These are phyloP conservation scores for Lecanoromycetidae sp. DNA, from an alignment of 2,329 filamentous ascomycete genomes.

Conservation along the genomic window DNA sequence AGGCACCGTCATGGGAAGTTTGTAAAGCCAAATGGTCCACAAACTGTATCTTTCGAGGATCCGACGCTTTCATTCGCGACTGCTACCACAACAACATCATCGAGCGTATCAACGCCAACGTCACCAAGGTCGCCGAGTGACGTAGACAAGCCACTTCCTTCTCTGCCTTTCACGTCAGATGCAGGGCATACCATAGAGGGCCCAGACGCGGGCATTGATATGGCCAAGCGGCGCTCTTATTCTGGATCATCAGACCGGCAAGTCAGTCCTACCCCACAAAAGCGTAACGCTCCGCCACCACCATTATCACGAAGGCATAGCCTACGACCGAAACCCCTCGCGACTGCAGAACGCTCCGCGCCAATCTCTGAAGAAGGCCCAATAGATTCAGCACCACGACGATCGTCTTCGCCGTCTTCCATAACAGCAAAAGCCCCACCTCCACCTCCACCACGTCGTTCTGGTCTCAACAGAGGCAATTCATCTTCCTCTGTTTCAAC, in stretches of 20 bases:
- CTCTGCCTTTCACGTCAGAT: slow-evolving; percentile 30
- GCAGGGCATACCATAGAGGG: background rate
- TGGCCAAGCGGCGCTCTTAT: background rate
- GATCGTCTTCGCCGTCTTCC: slow-evolving; percentile 21
- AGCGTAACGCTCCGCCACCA: slow-evolving; percentile 36
- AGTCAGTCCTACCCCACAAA: slow-evolving; percentile 20
- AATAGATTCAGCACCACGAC: slow-evolving; percentile 8
- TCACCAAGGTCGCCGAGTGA: slow-evolving; percentile 35
- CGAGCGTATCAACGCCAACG: background rate
- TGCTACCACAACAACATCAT: slow-evolving; percentile 19
- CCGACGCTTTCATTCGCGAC: slow-evolving; percentile 16
- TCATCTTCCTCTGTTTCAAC: slow-evolving; percentile 11
- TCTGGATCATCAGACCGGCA: slow-evolving; percentile 21
- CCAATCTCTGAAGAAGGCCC: slow-evolving; percentile 20
- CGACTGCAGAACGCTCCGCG: slow-evolving; percentile 24
- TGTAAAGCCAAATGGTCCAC: slow-evolving; percentile 20
- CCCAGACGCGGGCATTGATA: background rate
- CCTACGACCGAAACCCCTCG: slow-evolving; percentile 28
- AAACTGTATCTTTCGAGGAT: slow-evolving; percentile 16
- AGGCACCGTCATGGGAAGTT: slow-evolving; percentile 68
- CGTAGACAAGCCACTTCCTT: slow-evolving; percentile 51
- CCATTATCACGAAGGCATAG: slow-evolving; percentile 38
- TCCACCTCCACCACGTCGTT: slow-evolving; percentile 26
- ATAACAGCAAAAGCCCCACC: slow-evolving; percentile 20
- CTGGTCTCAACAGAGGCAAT: slow-evolving; percentile 16